These are phyloP conservation scores for Penstemon newberryi DNA, from an alignment of 257 asterid genomes.

Conservation along the genomic window DNA sequence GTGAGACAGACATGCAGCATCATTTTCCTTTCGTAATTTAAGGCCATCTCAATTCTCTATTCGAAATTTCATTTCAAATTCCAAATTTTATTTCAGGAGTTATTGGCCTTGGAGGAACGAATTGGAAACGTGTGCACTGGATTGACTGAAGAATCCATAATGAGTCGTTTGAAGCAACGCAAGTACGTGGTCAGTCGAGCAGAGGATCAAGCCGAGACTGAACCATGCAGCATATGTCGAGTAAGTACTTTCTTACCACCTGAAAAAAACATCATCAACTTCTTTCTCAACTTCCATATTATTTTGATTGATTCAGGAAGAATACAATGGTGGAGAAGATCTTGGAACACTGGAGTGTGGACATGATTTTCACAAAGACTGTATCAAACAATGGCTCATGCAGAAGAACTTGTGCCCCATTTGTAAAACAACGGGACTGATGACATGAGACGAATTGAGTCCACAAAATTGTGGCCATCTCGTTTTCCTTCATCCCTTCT, in stretches of 20 bases:
- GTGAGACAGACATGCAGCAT: conserved; percentile 28
- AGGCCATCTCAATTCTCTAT: not conserved
- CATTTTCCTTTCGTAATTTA: not conserved
- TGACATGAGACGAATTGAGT: conserved; percentile 29
- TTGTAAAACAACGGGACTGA: conserved; percentile 57
- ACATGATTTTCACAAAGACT: conserved; percentile 52
- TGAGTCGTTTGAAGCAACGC: conserved; percentile 45
- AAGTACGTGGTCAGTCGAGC: conserved; percentile 23
- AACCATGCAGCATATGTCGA: conserved; percentile 72
- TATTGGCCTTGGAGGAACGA: conserved; percentile 68
- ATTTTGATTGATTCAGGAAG: conserved; percentile 44
- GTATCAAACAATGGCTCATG: conserved; percentile 64
- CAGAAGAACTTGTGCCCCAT: conserved; percentile 65
- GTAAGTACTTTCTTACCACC: conserved; percentile 31
- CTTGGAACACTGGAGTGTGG: conserved; percentile 61
- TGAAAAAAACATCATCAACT: not conserved
- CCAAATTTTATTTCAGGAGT: conserved; percentile 42
- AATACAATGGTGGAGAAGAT: conserved; percentile 47
- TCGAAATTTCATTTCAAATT: conserved; percentile 13
- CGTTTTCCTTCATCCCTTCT: conserved; percentile 1
- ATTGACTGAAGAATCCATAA: conserved; percentile 51
- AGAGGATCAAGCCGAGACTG: conserved; percentile 40
- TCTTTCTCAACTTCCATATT: not conserved
- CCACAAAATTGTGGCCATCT: conserved; percentile 7
- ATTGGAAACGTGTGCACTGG: conserved; percentile 76